Evolutionary conservation across 2,329 filamentous ascomycete genomes (phyloP), one percentile per base, ranked within the genome.

Genomic region (Penicillium sp.): DNA sequence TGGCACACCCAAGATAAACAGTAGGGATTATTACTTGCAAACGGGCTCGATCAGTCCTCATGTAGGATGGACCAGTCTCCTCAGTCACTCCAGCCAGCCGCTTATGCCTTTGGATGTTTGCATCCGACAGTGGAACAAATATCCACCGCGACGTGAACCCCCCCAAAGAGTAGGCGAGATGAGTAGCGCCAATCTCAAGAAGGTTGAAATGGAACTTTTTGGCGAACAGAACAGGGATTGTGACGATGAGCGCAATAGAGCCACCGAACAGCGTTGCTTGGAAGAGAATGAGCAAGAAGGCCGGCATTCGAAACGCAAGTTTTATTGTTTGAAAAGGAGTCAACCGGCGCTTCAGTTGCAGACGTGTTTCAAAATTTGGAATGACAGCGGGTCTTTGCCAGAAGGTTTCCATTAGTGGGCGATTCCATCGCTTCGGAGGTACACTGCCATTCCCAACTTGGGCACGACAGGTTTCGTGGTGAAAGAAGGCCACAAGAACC

Each of bases 401-500:
- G 33, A 35, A 35, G 7, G n/a, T 16, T 1, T n/a, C 33, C n/a
- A 49, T 49, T 1, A 53, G 26, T 25, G 50, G 19, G 19, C 39
- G 23, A 11, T 46, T 53, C 39, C 50, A 53, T 13, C 11, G 25
- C 9, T 47, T 53, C 9, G 67, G 59, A 2, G 64, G 53, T 11
- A 69, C 62, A 1, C 66, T 70, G 2, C 74, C 74, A 54, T 75
- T 67, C 3, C 70, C 71, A 1, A 76, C 73, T 13, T 75, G 63
- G 1, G 62, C 65, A 16, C 74, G 71, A 46, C 64, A 65, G 2
- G 74, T 77, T 55, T 76, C 74, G 1, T 73, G 74, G n/a, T 75
- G 69, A 53, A 68, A 65, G 1, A 72, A 16, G 6, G 69, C 13
- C 1, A 72, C 49, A 0, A 59, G 59, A 2, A 69, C 16, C 23